Evolutionary conservation across 352 stramenopile species (phyloP).

Genomic region (Globisporangium ultimum): DNA sequence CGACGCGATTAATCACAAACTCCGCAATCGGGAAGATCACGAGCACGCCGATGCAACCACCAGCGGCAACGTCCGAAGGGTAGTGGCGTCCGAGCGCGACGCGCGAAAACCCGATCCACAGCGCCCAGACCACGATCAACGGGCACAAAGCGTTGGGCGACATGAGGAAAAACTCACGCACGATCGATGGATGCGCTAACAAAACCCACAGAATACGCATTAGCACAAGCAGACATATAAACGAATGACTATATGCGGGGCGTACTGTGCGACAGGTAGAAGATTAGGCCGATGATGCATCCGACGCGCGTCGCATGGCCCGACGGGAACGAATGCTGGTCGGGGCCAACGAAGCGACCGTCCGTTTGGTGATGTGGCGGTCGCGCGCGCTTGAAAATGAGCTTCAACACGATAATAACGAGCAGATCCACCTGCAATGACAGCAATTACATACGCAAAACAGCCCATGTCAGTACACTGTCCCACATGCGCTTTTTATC

Average conservation of each 20-base stretch:
- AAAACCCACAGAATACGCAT: neutral
- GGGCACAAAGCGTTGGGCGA: constrained; percentile 33
- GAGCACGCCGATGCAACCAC: constrained; percentile 57
- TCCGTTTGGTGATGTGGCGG: constrained; percentile 75
- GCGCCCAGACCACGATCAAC: constrained; percentile 51
- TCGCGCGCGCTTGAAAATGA: constrained; percentile 63
- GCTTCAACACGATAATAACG: constrained; percentile 75
- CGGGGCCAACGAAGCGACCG: constrained; percentile 70
- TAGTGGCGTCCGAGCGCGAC: constrained; percentile 84
- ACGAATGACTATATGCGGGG: neutral
- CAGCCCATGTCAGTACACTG: neutral
- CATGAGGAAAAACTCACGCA: constrained; percentile 52
- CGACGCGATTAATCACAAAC: constrained; percentile 21
- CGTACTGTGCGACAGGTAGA: constrained; percentile 52
- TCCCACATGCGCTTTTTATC: no score
- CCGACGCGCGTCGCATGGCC: constrained; percentile 77
- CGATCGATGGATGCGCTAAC: constrained; percentile 32
- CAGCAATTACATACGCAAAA: neutral
- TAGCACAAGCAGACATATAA: neutral
- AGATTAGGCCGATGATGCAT: constrained; percentile 61
- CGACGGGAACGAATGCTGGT: constrained; percentile 86
- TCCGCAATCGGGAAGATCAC: constrained; percentile 56
- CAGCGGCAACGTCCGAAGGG: constrained; percentile 69
- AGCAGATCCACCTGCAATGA: constrained; percentile 60
- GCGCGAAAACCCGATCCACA: constrained; percentile 74